Base-by-base conservation (phyloP, 208 protist genomes). In the Acanthamoeba divionensis region DNA sequence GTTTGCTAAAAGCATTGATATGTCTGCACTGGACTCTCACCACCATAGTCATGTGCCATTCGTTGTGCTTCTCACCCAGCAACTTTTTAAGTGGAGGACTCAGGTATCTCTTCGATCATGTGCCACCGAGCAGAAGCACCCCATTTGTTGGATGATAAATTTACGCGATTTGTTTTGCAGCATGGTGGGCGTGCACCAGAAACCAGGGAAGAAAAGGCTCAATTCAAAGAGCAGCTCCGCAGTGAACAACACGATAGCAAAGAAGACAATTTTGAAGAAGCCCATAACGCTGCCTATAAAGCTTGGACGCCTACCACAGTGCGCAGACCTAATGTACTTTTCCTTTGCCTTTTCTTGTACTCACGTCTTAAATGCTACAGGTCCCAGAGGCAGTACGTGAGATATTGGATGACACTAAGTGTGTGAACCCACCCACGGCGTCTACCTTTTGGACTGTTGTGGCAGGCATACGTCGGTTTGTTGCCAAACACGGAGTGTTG, bases 1-100 rank as follows among this genome's bases (percentile, higher is more conserved):
- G 18, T 71, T 86, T 13, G 63, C 96, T 66, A 69, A 96, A 54
- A 92, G 91, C 18, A 90, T 95, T 31, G 90, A 97, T 65, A 79
- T 94, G 18, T 33, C 5, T 45, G 66, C 92, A 44, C 95, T 97
- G 50, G 88, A 92, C 26, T 69, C 88, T 8, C 91, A 94, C 65
- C 52, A 94, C 44, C 95, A 96, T 63, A 95, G 94, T 57, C 96
- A 98, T 90, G 77, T 98, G 15, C 97, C 98, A 12, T 98, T 96
- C 89, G 94, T 96, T 10, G 94, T 96, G 24, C 93, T 98, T 41
- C 85, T 97, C 18, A 90, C 97, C 63, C 92, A 96, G 54, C 95
- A 96, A 5, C 91, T 95, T 60, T 67, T 91, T 13, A 83, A 93
- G 52, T 94, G 94, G 93, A 91, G 91, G 24, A 38, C 38, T n/a